phyloP scores from a whole-genome alignment of 208 protist genomes.

The Wallacemonas collosoma region DNA sequence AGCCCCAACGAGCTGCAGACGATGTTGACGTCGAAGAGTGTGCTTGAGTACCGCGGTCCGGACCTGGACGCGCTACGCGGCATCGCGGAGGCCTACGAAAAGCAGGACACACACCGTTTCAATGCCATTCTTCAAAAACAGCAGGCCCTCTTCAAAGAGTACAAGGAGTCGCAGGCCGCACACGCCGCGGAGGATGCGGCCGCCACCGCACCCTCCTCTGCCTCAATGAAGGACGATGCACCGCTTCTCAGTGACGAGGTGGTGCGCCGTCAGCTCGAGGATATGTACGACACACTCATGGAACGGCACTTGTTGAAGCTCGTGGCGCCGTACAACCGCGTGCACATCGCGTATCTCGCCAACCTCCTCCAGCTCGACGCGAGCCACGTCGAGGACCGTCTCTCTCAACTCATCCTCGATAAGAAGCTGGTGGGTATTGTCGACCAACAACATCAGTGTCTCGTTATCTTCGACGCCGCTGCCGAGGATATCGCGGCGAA shows the following conservation, averaged over 20 bases:
- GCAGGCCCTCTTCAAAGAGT: conserved; percentile 18
- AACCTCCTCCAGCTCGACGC: conserved; percentile 87
- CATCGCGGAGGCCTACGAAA: conserved; percentile 94
- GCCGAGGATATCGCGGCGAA: conserved; percentile 24
- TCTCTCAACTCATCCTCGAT: conserved; percentile 99
- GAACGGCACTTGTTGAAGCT: conserved; percentile 96
- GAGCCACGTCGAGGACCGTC: conserved; percentile 70
- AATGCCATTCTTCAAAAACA: conserved; percentile 70
- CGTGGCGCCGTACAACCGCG: conserved; percentile 97
- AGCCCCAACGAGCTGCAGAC: conserved; percentile 71
- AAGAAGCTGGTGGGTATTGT: conserved; percentile 95
- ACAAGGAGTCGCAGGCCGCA: conserved; percentile 16
- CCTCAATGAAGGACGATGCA: conserved; percentile 22
- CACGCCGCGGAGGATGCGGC: conserved; percentile 19
- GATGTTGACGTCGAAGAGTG: conserved; percentile 84
- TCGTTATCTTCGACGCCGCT: conserved; percentile 93
- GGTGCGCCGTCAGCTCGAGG: conserved; percentile 89
- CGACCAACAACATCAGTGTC: conserved; percentile 89
- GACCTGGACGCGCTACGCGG: conserved; percentile 94
- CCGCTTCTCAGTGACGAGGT: conserved; percentile 87
- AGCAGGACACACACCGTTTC: conserved; percentile 95
- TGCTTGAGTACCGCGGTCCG: conserved; percentile 92
- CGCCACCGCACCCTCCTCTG: conserved; percentile 6
- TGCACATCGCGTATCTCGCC: conserved; percentile 96
- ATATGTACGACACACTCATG: conserved; percentile 96